A percentile compares a stretch with the other conserved stretches of the same genome.
Evolutionary conservation across 2,329 filamentous ascomycete species (phyloP).

Genomic region (Botrytis elliptica): DNA sequence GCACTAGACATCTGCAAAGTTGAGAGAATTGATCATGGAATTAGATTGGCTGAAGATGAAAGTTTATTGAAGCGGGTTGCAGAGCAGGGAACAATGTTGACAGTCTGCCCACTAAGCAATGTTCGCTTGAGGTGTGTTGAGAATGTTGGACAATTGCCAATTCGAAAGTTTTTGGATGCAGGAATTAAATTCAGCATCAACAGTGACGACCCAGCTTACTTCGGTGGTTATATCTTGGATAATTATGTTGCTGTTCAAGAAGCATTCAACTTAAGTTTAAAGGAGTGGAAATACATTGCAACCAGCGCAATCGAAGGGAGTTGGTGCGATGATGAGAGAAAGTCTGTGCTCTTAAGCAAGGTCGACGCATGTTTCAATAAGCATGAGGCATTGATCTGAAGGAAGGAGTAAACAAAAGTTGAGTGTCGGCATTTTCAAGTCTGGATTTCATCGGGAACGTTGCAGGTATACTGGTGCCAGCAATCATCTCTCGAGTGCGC

Average conservation of each 20-base stretch:
- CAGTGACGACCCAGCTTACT: conserved; percentile 53
- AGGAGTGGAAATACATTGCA: conserved; percentile 67
- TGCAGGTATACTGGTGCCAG: conserved; percentile 1
- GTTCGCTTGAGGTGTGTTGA: conserved; percentile 53
- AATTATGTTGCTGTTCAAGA: conserved; percentile 77
- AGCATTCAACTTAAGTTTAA: conserved; percentile 58
- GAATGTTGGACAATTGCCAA: conserved; percentile 46
- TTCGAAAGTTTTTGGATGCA: conserved; percentile 45
- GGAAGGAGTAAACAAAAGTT: neutral
- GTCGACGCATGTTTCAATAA: conserved; percentile 42
- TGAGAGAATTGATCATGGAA: conserved; percentile 72
- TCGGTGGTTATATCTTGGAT: conserved; percentile 71
- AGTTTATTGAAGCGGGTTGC: conserved; percentile 59
- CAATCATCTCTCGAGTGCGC: neutral
- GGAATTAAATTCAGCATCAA: conserved; percentile 50
- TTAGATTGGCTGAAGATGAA: conserved; percentile 60
- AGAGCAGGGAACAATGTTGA: conserved; percentile 58
- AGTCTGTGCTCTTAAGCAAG: conserved; percentile 54
- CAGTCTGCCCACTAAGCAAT: conserved; percentile 73
- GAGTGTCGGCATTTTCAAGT: neutral
- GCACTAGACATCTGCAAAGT: conserved; percentile 62
- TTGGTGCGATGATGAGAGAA: conserved; percentile 66
- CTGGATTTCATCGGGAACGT: neutral
- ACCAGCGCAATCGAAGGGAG: conserved; percentile 63
- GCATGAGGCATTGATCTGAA: conserved; percentile 21